Evolutionary conservation across 176 grass and related monocot species (phyloP).

Genomic region (Lolium multiflorum): DNA sequence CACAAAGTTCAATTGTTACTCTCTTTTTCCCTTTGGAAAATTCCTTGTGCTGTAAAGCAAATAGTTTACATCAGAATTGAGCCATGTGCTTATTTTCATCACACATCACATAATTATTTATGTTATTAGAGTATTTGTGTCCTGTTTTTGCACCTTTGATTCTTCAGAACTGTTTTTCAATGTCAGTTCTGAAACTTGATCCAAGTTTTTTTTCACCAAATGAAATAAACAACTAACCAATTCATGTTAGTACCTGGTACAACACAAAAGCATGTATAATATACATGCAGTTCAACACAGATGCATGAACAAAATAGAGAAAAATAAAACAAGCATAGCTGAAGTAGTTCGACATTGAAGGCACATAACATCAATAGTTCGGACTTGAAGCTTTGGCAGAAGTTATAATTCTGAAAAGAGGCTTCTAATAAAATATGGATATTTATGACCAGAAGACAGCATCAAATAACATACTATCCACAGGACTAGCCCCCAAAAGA

Average conservation of each 20-base stretch:
- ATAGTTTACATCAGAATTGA: slow-evolving; percentile 43
- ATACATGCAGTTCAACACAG: not conserved
- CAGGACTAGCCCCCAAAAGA: not conserved
- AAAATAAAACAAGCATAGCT: slow-evolving; percentile 1
- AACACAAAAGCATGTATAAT: slow-evolving; percentile 28
- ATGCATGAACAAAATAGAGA: not conserved
- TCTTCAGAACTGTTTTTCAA: slow-evolving; percentile 13
- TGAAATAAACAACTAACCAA: slow-evolving; percentile 10
- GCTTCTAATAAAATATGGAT: slow-evolving; percentile 30
- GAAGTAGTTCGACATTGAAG: slow-evolving; percentile 19
- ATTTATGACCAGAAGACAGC: not conserved
- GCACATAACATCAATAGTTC: not conserved
- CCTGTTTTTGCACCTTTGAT: slow-evolving; percentile 5
- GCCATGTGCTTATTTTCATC: slow-evolving; percentile 22
- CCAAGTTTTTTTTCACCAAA: slow-evolving; percentile 2
- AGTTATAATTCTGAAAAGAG: slow-evolving; percentile 21
- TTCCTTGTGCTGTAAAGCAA: slow-evolving; percentile 75
- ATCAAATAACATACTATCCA: not conserved
- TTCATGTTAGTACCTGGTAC: not conserved
- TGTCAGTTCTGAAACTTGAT: slow-evolving; percentile 15
- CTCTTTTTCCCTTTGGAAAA: slow-evolving; percentile 88
- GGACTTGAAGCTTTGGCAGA: not conserved
- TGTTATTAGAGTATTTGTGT: slow-evolving; percentile 12
- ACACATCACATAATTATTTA: slow-evolving; percentile 1
- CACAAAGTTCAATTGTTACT: slow-evolving; percentile 64